phyloP scores from a whole-genome alignment of 2,329 filamentous ascomycete genomes.

The Rhynchosporium graminicola region DNA sequence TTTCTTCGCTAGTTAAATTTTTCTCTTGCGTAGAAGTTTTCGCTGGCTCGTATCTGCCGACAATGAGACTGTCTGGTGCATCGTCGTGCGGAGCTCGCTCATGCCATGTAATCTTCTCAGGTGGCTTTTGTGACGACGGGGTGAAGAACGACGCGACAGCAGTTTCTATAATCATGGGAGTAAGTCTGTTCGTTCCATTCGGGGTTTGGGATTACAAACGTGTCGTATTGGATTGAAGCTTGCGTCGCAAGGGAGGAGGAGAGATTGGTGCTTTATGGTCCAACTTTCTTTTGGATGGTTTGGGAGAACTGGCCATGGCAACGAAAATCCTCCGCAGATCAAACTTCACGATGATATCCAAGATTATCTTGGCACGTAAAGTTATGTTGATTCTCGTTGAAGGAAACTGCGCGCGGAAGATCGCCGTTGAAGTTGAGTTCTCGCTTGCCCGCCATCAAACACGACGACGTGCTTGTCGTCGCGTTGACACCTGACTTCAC shows the following conservation, averaged over 20 bases:
- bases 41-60: slow-evolving; percentile 67
- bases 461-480: slow-evolving; percentile 4
- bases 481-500: not conserved
- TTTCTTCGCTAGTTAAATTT: slow-evolving; percentile 15
- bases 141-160: slow-evolving; percentile 86
- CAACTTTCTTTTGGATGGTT: slow-evolving; percentile 35
- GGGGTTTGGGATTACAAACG: slow-evolving; percentile 29
- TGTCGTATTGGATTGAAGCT: slow-evolving; percentile 41
- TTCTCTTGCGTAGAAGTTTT: slow-evolving; percentile 43
- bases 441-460: not conserved
- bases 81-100: slow-evolving; percentile 57
- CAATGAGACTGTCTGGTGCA: slow-evolving; percentile 62
- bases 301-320: slow-evolving; percentile 31
- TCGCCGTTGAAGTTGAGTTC: not conserved
- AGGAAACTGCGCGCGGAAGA: not conserved
- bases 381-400: not conserved
- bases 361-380: not conserved
- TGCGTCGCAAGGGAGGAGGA: slow-evolving; percentile 41
- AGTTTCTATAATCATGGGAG: slow-evolving; percentile 51
- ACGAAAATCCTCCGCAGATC: slow-evolving; percentile 4
- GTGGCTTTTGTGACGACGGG: slow-evolving; percentile 79
- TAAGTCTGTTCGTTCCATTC: slow-evolving; percentile 20
- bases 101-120: slow-evolving; percentile 73
- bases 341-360: slow-evolving; percentile 4
- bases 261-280: slow-evolving; percentile 34